Evolutionary conservation across 2,329 filamentous ascomycete genomes (phyloP), one percentile per base, ranked within the genome.

Genomic region (Cladosporium colombiae): DNA sequence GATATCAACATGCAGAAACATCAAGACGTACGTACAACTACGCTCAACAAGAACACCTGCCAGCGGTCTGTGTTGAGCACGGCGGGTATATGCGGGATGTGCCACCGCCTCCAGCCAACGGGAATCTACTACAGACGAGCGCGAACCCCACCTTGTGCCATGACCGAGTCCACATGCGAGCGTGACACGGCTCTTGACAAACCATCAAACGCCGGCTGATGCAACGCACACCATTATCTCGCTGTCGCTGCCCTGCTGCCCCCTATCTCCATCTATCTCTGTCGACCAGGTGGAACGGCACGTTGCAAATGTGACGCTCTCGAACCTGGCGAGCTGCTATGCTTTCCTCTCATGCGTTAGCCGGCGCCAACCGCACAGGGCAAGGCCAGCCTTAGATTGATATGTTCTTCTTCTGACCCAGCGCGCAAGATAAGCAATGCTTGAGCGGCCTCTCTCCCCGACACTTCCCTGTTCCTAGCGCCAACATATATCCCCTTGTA

Each of bases 301-400:
- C 8, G 16, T 27, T 31, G 31, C n/a, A 58, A 14, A 33, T 44
- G 29, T 37, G 58, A 61, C 29, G 50, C 18, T 18, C 27, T n/a
- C 58, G 29, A 52, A 61, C 44, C 18, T 37, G 29, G 37, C 29
- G 25, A 23, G 44, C 58, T 50, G 40, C 44, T 61, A 61, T 61
- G 27, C 58, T 37, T 61, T 50, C 58, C 44, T 61, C 49, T 11
- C 23, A 16, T 23, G 29, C 46, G 21, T 55, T 63, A 55, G 49
- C 50, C 60, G 60, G 49, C 60, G 60, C 60, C 40, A 35, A 21
- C 50, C n/a, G 60, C 60, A 63, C 49, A 63, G 50, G 60, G 49
- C 60, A 44, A 44, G 31, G 50, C 60, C 18, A 23, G 60, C 52
- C 50, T 63, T 55, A 55, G 60, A 63, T 63, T 63, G 60, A 61